Conservation (phyloP, 2,329 filamentous ascomycete species). For the Scytalidium sp. region DNA sequence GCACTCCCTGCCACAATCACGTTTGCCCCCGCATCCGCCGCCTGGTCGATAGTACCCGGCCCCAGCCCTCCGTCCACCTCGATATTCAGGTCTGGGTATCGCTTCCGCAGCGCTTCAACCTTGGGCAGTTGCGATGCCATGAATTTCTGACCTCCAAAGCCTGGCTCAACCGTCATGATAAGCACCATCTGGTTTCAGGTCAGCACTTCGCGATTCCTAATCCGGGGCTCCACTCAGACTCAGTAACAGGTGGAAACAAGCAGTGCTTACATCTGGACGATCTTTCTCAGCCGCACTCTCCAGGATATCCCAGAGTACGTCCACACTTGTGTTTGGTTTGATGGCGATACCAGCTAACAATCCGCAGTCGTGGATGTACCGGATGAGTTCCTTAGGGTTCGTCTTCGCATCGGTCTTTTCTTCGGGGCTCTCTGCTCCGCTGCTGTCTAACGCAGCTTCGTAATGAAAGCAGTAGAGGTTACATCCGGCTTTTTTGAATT, state of each 20-base stretch:
- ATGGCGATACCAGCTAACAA: constrained; percentile 93
- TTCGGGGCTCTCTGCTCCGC: constrained; percentile 77
- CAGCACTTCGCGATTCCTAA: constrained; percentile 4
- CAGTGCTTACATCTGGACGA: constrained; percentile 81
- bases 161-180: constrained; percentile 96
- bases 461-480: constrained; percentile 99
- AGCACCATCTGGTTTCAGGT: constrained; percentile 76
- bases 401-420: constrained; percentile 68
- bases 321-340: constrained; percentile 87
- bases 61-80: constrained; percentile 95
- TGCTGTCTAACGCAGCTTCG: constrained; percentile 83
- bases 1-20: constrained; percentile 97
- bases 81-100: constrained; percentile 91
- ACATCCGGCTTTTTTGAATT: constrained; percentile 90
- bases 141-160: constrained; percentile 97
- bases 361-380: constrained; percentile 84
- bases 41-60: constrained; percentile 85
- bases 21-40: constrained; percentile 92
- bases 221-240: too few relatives aligned
- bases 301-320: constrained; percentile 88
- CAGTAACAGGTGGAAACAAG: neutral
- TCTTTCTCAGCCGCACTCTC: constrained; percentile 71
- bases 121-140: constrained; percentile 96
- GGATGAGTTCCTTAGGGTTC: constrained; percentile 78
- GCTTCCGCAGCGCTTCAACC: constrained; percentile 76